A percentile compares a stretch with the other conserved stretches of the same genome.
Evolutionary conservation across 2,329 filamentous ascomycete genomes (phyloP).

Genomic region (Amylocarpus encephaloides): DNA sequence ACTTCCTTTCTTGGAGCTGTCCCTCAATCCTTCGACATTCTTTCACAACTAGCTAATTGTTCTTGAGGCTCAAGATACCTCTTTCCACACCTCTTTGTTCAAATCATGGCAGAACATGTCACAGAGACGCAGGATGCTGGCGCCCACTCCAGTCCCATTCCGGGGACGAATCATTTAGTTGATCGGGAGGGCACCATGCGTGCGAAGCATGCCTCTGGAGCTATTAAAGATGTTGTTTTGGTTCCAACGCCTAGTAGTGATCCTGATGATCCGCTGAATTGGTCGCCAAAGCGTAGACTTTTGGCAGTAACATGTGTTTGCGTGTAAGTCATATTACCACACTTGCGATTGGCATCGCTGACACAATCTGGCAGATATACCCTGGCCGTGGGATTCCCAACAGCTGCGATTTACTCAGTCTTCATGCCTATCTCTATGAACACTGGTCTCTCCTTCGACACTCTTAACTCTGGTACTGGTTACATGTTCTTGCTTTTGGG

Average conservation of each 20-base stretch:
- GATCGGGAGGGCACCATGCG: constrained; percentile 16
- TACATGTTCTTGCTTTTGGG: constrained; percentile 46
- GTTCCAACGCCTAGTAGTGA: constrained; percentile 28
- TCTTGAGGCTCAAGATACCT: background rate
- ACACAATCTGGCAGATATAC: constrained; percentile 26
- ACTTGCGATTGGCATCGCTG: too few species aligned
- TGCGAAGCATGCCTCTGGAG: constrained; percentile 5
- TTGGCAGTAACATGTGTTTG: constrained; percentile 25
- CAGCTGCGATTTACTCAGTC: constrained; percentile 42
- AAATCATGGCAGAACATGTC: background rate
- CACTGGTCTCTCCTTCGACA: constrained; percentile 37
- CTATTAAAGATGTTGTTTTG: constrained; percentile 23
- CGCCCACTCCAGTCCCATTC: constrained; percentile 11
- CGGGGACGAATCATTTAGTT: constrained; percentile 25
- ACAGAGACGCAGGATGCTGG: background rate
- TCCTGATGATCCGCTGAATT: constrained; percentile 35
- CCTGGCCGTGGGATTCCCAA: constrained; percentile 41
- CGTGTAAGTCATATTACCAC: constrained; percentile 25
- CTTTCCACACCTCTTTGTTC: background rate
- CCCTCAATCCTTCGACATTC: background rate
- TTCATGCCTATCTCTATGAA: constrained; percentile 41
- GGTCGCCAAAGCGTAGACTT: constrained; percentile 30
- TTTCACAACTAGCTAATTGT: background rate
- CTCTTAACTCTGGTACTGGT: constrained; percentile 43
- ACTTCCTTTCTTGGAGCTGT: background rate